phyloP scores from a whole-genome alignment of 331 rosid genomes.

The Acacia concinna region DNA sequence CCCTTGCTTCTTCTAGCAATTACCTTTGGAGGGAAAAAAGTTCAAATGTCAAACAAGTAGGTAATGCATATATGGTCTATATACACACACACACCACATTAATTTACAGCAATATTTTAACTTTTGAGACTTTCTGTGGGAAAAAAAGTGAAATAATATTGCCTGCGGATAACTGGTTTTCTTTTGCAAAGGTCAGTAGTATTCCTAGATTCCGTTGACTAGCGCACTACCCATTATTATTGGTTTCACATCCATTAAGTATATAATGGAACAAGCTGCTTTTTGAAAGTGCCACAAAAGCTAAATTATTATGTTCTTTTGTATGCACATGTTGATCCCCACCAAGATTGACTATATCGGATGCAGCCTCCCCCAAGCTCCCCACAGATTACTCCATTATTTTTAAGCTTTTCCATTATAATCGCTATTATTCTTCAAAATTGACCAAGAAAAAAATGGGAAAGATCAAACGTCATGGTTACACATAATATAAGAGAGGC shows the following conservation, averaged over 20 bases:
- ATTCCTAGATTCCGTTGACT: constrained; percentile 17
- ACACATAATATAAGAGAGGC: background rate
- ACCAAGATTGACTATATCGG: constrained; percentile 28
- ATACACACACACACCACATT: constrained; percentile 2
- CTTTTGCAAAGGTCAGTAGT: background rate
- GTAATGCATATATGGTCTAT: constrained; percentile 4
- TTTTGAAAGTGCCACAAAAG: constrained; percentile 26
- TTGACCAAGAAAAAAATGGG: background rate
- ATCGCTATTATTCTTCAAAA: background rate
- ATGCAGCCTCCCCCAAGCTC: constrained; percentile 7
- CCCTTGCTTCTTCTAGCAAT: background rate
- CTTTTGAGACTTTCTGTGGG: constrained; percentile 2
- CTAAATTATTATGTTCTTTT: constrained; percentile 17
- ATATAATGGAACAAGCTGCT: background rate
- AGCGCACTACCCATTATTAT: background rate
- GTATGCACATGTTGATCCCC: constrained; percentile 11
- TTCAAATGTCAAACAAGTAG: constrained; percentile 34
- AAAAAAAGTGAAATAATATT: constrained; percentile 20
- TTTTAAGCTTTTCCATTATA: too few species aligned
- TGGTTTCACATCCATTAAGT: background rate
- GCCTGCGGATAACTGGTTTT: constrained; percentile 5
- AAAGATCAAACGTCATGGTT: background rate
- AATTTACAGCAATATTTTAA: constrained; percentile 2
- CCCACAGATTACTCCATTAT: constrained; percentile 17
- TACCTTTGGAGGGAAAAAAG: constrained; percentile 17